Conservation (phyloP, 495 filamentous ascomycete genomes). For the Penicillium diatomitis region DNA sequence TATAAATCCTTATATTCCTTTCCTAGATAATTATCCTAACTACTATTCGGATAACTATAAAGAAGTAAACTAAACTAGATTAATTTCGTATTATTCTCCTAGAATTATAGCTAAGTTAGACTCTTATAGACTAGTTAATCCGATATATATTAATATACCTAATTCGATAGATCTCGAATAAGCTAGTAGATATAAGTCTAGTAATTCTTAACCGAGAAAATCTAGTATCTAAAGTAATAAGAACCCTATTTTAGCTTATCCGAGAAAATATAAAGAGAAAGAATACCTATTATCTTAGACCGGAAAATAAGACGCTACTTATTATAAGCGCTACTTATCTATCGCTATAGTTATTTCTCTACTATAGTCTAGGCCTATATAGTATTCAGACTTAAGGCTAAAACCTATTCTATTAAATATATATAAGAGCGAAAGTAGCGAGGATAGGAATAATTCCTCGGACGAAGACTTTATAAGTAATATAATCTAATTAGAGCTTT, state of each 20-base stretch:
- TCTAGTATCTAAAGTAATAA: not conserved
- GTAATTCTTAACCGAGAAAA: not conserved
- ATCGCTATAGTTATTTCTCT: not conserved
- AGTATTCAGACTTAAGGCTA: not conserved
- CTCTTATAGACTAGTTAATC: not conserved
- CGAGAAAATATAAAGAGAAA: not conserved
- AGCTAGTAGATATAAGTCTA: not conserved
- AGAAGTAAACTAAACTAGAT: not conserved
- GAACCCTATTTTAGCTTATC: not conserved
- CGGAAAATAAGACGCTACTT: not conserved
- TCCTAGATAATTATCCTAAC: not conserved
- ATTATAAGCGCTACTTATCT: not conserved
- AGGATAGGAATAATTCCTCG: not conserved
- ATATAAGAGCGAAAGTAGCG: not conserved
- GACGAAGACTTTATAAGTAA: not conserved
- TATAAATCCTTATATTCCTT: not conserved
- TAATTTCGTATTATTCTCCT: not conserved
- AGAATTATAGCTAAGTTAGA: not conserved
- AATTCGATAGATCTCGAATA: not conserved
- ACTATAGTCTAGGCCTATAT: not conserved
- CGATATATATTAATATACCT: not conserved
- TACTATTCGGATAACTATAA: not conserved
- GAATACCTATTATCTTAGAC: not conserved
- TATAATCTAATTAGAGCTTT: not conserved
- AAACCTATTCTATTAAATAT: not conserved